Base-by-base conservation (phyloP, 2,329 filamentous ascomycete species). In the Exophiala alcalophila region DNA sequence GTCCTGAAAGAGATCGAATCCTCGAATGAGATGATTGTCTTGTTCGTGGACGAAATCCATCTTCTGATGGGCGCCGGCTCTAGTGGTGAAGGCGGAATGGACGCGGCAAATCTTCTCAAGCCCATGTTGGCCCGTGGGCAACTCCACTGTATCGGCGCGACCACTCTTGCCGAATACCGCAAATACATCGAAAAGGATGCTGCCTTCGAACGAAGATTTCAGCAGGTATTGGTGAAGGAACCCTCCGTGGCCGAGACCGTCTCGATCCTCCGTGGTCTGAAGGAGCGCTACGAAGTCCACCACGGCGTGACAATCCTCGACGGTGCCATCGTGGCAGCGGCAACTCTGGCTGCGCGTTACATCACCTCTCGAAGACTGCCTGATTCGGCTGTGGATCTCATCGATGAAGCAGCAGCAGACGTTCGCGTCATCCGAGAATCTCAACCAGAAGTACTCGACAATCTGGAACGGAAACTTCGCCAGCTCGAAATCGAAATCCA, bases 121-220 rank as follows among this genome's bases (percentile, higher is more conserved):
- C 92, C 92, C 44, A 97, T 97, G 91, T 79, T 98, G 56, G 92
- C 92, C 48, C 83, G 92, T 61, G 92, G 92, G 40, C 91, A 97
- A 65, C 75, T 98, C 47, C 92, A 98, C 74, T 98, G 92, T 61
- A 97, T 98, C 52, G 92, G 92, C 65, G 92, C 92, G 4, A 98
- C 92, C 2, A 98, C 92, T 2, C 77, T 98, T 45, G 81, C 82
- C 49, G 92, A 98, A 65, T 98, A 98, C 69, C 81, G 92, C 61
- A 98, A 98, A 67, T 97, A 98, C 68, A 95, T 98, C 52, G 92
- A 98, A 66, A 98, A 98, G 69, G 92, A 98, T 59, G 86, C 88
- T 31, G 92, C 92, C 32, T 98, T 98, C 63, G 92, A 98, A 68
- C 87, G 92, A 67, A 86, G 92, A 65, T 98, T 98, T 77, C 92